These are phyloP conservation scores for Aspergillus thermomutatus DNA, from an alignment of 2,329 filamentous ascomycete species.

Conservation along the genomic window DNA sequence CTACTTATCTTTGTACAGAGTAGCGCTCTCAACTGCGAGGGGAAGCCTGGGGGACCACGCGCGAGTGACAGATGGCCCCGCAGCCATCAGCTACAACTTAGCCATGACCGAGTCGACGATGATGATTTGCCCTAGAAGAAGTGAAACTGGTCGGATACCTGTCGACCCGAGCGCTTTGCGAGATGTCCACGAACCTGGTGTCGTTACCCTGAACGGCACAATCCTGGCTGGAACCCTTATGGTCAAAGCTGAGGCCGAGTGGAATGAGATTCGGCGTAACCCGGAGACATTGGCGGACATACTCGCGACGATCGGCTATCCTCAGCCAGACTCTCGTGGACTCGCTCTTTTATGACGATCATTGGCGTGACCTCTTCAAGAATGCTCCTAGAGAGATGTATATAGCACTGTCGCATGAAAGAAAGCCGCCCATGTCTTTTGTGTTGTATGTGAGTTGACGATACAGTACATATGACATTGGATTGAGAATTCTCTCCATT, in stretches of 20 bases:
- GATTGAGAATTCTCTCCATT: neutral
- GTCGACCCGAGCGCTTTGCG: conserved; percentile 34
- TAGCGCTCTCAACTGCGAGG: conserved; percentile 29
- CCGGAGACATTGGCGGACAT: conserved; percentile 43
- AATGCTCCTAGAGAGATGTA: neutral
- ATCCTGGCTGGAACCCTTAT: conserved; percentile 56
- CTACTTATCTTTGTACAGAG: conserved; percentile 43
- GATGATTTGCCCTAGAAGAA: conserved; percentile 51
- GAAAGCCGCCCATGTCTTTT: neutral
- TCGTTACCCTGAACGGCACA: conserved; percentile 55
- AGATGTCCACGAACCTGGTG: conserved; percentile 30
- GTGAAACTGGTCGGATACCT: conserved; percentile 43
- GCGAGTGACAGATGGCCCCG: conserved; percentile 29
- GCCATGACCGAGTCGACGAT: conserved; percentile 54
- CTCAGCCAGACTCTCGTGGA: conserved; percentile 20
- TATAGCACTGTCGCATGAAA: neutral
- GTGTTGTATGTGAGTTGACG: neutral
- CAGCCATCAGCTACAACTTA: conserved; percentile 56
- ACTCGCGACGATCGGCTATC: conserved; percentile 42
- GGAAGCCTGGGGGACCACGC: conserved; percentile 19
- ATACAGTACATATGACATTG: neutral
- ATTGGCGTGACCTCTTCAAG: neutral
- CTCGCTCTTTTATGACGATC: conserved; percentile 16
- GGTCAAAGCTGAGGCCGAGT: conserved; percentile 56
- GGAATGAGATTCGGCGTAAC: conserved; percentile 45